Conservation (phyloP, 2,329 filamentous ascomycete genomes). For the Cryphonectria naterciae region DNA sequence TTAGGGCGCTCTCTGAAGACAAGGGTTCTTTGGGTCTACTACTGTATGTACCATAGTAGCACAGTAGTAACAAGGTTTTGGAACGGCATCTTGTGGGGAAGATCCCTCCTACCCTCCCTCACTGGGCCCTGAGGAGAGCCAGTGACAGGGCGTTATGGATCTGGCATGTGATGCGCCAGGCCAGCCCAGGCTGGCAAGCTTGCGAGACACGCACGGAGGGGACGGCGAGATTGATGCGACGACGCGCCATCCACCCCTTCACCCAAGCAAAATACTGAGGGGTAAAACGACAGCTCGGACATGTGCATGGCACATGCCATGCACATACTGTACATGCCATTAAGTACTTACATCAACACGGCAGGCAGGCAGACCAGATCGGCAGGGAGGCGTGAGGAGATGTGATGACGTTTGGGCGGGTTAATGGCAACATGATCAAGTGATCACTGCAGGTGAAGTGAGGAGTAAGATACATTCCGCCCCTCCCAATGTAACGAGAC, state of each 20-base stretch:
- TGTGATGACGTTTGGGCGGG: constrained; percentile 2
- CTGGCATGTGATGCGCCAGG: constrained; percentile 20
- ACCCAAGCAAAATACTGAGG: too few relatives aligned
- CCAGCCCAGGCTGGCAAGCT: background rate
- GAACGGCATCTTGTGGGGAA: background rate
- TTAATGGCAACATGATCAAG: background rate
- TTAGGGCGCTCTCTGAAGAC: too few relatives aligned
- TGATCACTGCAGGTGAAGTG: background rate
- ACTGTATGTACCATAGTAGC: background rate
- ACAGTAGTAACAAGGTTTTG: too few relatives aligned
- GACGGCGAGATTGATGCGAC: constrained; percentile 15
- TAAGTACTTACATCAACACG: background rate
- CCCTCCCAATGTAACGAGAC: background rate
- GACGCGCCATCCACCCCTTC: constrained; percentile 13
- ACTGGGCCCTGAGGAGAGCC: background rate
- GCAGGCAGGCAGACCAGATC: background rate
- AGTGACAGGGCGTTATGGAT: background rate
- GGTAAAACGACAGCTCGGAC: too few relatives aligned
- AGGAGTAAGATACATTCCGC: background rate
- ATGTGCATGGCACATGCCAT: too few relatives aligned
- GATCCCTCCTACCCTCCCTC: background rate
- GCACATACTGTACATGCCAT: too few relatives aligned
- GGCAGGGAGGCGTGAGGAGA: background rate
- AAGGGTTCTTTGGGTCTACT: too few relatives aligned
- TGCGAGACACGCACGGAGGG: background rate